phyloP scores from a whole-genome alignment of 495 filamentous ascomycete genomes.

The Daldinia bambusicola region DNA sequence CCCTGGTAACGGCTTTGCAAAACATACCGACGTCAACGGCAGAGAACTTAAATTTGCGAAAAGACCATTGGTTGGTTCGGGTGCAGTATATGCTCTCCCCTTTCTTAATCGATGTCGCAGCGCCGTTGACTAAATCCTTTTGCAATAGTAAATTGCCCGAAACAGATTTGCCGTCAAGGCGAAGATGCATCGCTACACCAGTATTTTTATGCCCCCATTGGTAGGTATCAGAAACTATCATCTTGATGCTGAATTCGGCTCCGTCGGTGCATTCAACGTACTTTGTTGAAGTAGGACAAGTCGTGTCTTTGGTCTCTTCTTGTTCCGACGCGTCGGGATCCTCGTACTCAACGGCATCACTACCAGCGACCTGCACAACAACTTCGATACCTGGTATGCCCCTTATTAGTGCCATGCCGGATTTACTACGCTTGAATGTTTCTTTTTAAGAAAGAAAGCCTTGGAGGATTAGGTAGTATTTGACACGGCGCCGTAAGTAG shows the following conservation, averaged over 20 bases:
- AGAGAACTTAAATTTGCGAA: constrained; percentile 35
- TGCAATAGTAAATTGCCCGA: neutral
- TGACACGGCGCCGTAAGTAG: neutral
- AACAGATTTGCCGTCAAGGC: constrained; percentile 25
- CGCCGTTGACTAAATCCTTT: neutral
- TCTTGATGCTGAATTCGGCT: constrained; percentile 44
- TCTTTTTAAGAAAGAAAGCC: neutral
- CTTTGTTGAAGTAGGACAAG: constrained; percentile 27
- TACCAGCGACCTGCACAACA: constrained; percentile 41
- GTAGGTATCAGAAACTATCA: neutral
- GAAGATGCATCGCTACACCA: neutral
- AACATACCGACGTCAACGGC: constrained; percentile 37
- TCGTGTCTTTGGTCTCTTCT: neutral
- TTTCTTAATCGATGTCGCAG: neutral
- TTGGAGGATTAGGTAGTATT: neutral
- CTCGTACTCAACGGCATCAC: constrained; percentile 47
- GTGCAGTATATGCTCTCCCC: neutral
- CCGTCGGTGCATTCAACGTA: constrained; percentile 51
- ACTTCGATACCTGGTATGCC: constrained; percentile 46
- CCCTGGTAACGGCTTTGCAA: neutral
- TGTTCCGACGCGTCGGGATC: constrained; percentile 30
- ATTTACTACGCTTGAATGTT: no score
- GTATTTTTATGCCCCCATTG: constrained; percentile 20
- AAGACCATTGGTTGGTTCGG: constrained; percentile 10
- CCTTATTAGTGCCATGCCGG: constrained; percentile 50